Percentiles rank a stretch among this genome's conserved stretches.
Conservation (phyloP, 495 filamentous ascomycete genomes). For the Coniosporium apollinis region DNA sequence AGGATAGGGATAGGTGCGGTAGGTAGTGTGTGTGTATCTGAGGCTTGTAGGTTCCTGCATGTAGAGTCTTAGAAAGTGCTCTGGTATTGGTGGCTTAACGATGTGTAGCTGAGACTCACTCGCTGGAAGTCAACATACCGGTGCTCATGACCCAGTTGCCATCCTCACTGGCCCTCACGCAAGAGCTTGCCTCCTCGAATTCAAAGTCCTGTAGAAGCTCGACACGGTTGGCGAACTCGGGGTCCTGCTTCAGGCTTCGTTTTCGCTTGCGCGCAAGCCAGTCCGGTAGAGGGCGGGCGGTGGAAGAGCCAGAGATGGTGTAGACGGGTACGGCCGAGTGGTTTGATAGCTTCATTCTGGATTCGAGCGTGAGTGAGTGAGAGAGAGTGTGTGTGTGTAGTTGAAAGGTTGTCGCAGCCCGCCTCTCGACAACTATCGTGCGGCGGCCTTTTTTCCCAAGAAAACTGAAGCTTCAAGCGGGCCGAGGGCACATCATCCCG, state of each 20-base stretch:
- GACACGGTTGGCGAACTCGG: conserved; percentile 81
- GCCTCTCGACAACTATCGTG: too few species aligned
- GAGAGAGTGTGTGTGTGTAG: too few species aligned
- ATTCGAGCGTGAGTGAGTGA: too few species aligned
- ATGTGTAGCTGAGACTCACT: background rate
- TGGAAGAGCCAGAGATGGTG: conserved; percentile 84
- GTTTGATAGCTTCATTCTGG: conserved; percentile 90
- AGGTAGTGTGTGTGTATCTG: conserved; percentile 94
- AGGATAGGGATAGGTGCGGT: conserved; percentile 82
- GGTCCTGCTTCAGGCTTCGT: conserved; percentile 81
- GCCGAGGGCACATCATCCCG: too few species aligned
- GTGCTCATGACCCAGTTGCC: conserved; percentile 98
- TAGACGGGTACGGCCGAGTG: conserved; percentile 85
- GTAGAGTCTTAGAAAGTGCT: conserved; percentile 4
- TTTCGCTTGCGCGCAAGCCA: conserved; percentile 87
- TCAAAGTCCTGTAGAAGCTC: conserved; percentile 96
- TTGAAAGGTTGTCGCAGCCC: too few species aligned
- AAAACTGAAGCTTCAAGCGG: too few species aligned
- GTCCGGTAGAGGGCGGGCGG: conserved; percentile 80
- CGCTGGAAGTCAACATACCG: conserved; percentile 33
- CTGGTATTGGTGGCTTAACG: background rate
- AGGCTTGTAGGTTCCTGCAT: conserved; percentile 69
- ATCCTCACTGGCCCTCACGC: conserved; percentile 83
- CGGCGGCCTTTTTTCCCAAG: too few species aligned
- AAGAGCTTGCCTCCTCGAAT: conserved; percentile 94